Evolutionary conservation across 192 early-diverging fungal genomes (phyloP).

Genomic region (Mortierella alpina): DNA sequence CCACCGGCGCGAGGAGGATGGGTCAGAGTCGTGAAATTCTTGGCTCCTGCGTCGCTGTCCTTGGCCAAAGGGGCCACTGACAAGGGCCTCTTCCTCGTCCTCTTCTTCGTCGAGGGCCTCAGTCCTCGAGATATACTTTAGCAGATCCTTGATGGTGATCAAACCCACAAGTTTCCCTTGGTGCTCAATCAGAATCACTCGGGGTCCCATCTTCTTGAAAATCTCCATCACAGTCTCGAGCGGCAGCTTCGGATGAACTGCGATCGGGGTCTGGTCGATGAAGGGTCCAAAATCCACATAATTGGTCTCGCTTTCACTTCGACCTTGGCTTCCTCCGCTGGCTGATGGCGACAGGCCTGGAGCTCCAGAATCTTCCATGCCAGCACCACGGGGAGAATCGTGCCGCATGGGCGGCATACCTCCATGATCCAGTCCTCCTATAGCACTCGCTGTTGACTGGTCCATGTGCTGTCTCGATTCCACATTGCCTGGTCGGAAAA

Average conservation of each 20-base stretch:
- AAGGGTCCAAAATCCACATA: conserved; percentile 64
- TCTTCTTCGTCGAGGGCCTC: conserved; percentile 55
- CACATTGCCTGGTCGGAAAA: conserved; percentile 56
- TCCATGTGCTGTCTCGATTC: conserved; percentile 53
- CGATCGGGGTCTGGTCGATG: conserved; percentile 76
- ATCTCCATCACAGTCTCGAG: conserved; percentile 83
- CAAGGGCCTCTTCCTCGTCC: conserved; percentile 27
- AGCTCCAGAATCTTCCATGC: not conserved
- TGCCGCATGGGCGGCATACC: conserved; percentile 1
- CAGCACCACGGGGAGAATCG: not conserved
- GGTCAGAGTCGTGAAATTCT: conserved; percentile 2
- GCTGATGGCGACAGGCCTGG: conserved; percentile 1
- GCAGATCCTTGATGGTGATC: conserved; percentile 81
- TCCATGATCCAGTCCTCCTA: conserved; percentile 29
- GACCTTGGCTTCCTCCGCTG: not conserved
- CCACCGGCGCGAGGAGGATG: conserved; percentile 17
- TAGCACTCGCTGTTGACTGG: conserved; percentile 1
- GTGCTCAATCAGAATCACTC: conserved; percentile 75
- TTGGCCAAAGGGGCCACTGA: not conserved
- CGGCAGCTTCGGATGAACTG: conserved; percentile 74
- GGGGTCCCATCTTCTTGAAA: conserved; percentile 86
- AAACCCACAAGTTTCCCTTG: conserved; percentile 72
- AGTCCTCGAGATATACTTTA: conserved; percentile 67
- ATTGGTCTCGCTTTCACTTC: conserved; percentile 47
- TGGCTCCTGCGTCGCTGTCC: not conserved